Percentiles rank a stretch among this genome's conserved stretches.
These are phyloP conservation scores for Coemansia biformis DNA, from an alignment of 192 early-diverging fungal genomes.

Conservation along the genomic window DNA sequence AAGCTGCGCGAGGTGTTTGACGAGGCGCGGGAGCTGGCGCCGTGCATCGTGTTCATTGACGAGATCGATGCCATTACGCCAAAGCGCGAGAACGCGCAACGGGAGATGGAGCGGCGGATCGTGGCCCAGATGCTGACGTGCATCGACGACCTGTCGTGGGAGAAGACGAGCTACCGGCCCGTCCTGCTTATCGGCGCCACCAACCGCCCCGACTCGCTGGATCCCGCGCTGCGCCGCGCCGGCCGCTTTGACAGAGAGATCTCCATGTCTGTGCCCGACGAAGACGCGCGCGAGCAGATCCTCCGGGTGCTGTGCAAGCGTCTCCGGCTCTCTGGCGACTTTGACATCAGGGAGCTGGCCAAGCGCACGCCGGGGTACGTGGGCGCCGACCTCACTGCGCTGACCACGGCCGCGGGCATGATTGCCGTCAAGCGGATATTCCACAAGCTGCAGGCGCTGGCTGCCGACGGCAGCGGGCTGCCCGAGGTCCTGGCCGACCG, in stretches of 20 bases:
- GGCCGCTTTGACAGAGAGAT: conserved; percentile 89
- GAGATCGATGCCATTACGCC: conserved; percentile 98
- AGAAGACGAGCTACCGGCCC: conserved; percentile 80
- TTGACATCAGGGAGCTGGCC: conserved; percentile 74
- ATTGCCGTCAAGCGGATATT: conserved; percentile 79
- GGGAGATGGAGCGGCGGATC: conserved; percentile 94
- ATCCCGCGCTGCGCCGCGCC: conserved; percentile 74
- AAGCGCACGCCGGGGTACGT: conserved; percentile 96
- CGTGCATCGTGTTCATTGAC: conserved; percentile 93
- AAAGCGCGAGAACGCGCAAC: conserved; percentile 65
- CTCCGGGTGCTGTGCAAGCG: conserved; percentile 48
- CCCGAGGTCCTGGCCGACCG: conserved; percentile 2
- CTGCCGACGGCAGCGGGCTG: not conserved
- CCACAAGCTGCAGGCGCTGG: conserved; percentile 18
- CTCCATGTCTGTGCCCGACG: conserved; percentile 84
- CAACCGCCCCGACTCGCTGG: conserved; percentile 81
- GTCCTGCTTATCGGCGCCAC: conserved; percentile 90
- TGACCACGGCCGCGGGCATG: conserved; percentile 85
- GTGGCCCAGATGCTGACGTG: conserved; percentile 95
- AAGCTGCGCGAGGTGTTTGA: conserved; percentile 97
- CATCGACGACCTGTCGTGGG: conserved; percentile 89
- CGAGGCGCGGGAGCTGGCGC: conserved; percentile 83
- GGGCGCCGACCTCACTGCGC: conserved; percentile 90
- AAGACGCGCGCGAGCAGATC: conserved; percentile 69
- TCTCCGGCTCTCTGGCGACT: conserved; percentile 71